Conservation (phyloP, 495 filamentous ascomycete genomes). For the Penicillium argentinense region DNA sequence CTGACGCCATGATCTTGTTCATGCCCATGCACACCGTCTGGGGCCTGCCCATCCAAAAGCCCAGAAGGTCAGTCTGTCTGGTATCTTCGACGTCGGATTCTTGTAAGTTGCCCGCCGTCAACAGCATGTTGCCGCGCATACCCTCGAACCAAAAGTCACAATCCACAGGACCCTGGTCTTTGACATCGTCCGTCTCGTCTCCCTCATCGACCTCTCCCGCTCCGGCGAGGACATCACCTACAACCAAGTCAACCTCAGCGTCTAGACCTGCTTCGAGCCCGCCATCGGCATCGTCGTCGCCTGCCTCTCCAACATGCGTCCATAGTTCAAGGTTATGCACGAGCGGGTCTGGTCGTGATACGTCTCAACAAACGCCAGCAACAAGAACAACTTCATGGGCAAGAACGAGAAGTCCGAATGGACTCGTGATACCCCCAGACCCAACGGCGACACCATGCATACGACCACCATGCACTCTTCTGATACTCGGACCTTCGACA, state of each 20-base stretch:
- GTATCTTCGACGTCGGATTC: slow-evolving; percentile 42
- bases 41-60: slow-evolving; percentile 37
- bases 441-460: not conserved
- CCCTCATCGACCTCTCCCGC: slow-evolving; percentile 21
- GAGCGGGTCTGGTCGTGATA: slow-evolving; percentile 18
- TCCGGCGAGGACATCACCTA: slow-evolving; percentile 31
- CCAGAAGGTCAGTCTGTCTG: slow-evolving; percentile 38
- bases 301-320: slow-evolving; percentile 36
- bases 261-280: slow-evolving; percentile 41
- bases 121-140: too few species aligned
- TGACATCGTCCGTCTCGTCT: slow-evolving; percentile 29
- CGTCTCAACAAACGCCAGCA: slow-evolving; percentile 1
- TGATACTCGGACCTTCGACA: not conserved
- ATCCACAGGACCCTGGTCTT: slow-evolving; percentile 24
- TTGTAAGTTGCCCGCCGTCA: slow-evolving; percentile 22
- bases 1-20: slow-evolving; percentile 42
- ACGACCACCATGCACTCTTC: not conserved
- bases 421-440: slow-evolving; percentile 13
- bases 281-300: slow-evolving; percentile 35
- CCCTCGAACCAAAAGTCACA: not conserved
- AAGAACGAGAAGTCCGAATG: slow-evolving; percentile 17
- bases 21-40: slow-evolving; percentile 53
- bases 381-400: slow-evolving; percentile 6
- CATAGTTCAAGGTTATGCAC: slow-evolving; percentile 27
- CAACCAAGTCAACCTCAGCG: slow-evolving; percentile 30